phyloP scores from a whole-genome alignment of 2,329 filamentous ascomycete species.

The Malbranchea cinnamomea region DNA sequence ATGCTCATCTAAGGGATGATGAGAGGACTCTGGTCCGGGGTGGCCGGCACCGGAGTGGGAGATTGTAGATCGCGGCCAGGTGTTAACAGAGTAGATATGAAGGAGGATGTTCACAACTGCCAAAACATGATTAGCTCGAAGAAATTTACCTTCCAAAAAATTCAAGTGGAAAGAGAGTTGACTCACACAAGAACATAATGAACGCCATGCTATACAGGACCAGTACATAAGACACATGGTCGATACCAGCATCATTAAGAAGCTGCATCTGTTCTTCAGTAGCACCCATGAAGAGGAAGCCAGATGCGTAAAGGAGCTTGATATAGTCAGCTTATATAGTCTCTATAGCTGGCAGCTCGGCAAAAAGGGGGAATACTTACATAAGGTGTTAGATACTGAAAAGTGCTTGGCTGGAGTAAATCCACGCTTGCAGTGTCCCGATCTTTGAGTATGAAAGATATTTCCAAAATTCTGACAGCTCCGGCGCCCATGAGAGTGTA shows the following conservation, averaged over 20 bases:
- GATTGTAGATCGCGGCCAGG: slow-evolving; percentile 28
- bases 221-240: slow-evolving; percentile 81
- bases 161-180: neutral
- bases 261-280: slow-evolving; percentile 91
- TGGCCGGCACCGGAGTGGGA: slow-evolving; percentile 4
- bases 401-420: slow-evolving; percentile 55
- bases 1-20: slow-evolving; percentile 1
- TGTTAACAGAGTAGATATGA: slow-evolving; percentile 59
- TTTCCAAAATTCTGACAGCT: slow-evolving; percentile 70
- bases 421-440: slow-evolving; percentile 48
- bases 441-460: slow-evolving; percentile 75
- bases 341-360: too few relatives aligned
- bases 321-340: slow-evolving; percentile 10
- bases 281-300: slow-evolving; percentile 94
- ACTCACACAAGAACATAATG: slow-evolving; percentile 68
- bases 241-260: slow-evolving; percentile 57
- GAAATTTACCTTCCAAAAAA: slow-evolving; percentile 2
- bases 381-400: slow-evolving; percentile 55
- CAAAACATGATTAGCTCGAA: slow-evolving; percentile 7
- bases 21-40: slow-evolving; percentile 2
- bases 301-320: slow-evolving; percentile 76
- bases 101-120: slow-evolving; percentile 69
- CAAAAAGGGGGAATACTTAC: slow-evolving; percentile 35
- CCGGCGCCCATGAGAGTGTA: slow-evolving; percentile 92
- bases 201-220: slow-evolving; percentile 86